Base-by-base conservation (phyloP, 1,284 basidiomycete genomes). In the Ceratobasidium sp. region DNA sequence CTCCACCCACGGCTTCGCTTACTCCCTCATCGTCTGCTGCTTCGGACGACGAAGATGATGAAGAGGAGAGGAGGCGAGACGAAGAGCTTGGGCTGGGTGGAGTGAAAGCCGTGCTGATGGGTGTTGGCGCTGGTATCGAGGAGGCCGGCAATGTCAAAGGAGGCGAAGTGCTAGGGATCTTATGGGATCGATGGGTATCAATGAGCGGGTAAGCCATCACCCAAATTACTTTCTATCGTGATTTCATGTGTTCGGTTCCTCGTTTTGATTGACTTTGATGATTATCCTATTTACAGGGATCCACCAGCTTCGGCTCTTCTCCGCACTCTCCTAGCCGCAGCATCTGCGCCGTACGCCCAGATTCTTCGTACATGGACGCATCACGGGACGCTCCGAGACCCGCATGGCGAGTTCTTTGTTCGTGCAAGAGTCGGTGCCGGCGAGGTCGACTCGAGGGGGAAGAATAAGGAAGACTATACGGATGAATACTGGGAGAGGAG, bases 401-500 rank as follows among this genome's bases (percentile, higher is more conserved):
- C 94, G 0, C 96, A 96, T 84, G 95, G 97, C 82, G 97, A 98
- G 85, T 89, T 98, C 82, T 92, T 97, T 28, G 68, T 71, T 58
- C 68, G 68, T 9, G 68, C 68, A 9, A 56, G 68, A 28, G 68
- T 58, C 3, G 53, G 68, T 33, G 68, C 53, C 39, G 84, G 94
- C 98, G 78, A 95, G 95, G 84, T 97, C 97, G 85, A 94, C 93
- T 86, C 82, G 92, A 95, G 83, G 90, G 95, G 76, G 7, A 94
- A 93, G 60, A 85, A 98, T 81, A 96, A 97, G 83, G 90, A 93
- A 85, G 97, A 98, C 85, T 98, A 97, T 85, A 97, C 94, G 4
- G 97, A 98, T 83, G 96, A 98, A 83, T 98, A 98, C 84, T 98
- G 97, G 97, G 97, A 98, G 83, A 86, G 94, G 80, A 88, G 96